Evolutionary conservation across 106 monocot genomes (phyloP), one percentile per base, ranked within the genome.

Genomic region (Phalaenopsis aphrodite): DNA sequence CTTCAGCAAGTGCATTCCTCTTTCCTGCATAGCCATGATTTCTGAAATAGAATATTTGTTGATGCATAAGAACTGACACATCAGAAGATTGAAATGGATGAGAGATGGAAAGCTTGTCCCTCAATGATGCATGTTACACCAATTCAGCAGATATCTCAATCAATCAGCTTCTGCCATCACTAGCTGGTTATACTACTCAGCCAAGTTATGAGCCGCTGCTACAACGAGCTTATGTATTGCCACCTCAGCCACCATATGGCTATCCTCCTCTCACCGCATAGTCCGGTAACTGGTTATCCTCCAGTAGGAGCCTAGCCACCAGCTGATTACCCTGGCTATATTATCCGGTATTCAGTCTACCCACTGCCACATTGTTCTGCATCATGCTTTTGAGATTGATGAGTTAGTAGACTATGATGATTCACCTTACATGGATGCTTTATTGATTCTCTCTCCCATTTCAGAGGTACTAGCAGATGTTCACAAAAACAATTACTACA

Each of bases 41-140:
- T 89, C 91, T 80, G 89, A 89, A 52, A 89, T 91, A 64, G 86
- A 89, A 8, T 91, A 88, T 16, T 78, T 55, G 56, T 15, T 14
- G 55, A 5, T 75, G 52, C 72, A 36, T 8, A 65, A 84, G 21
- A 84, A 76, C 85, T 94, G 91, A 94, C 93, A 49, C 93, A 96
- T 36, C 93, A 96, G 42, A 96, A 96, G 85, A 74, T 96, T 41
- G 96, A 94, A 77, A 88, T 94, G 88, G 96, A 96, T 68, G 90
- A 96, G 82, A 81, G 93, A 96, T 68, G 96, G 93, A 1, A 96
- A 89, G 74, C 89, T 92, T 71, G 95, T 90, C 10, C 89, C 87
- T 84, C 82, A 5, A 84, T 85, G 15, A 96, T 96, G 96, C 81
- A 84, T 1, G 90, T 89, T 69, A 93, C 96, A 18, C 91, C 91